Evolutionary conservation across 345 rosid genomes (phyloP).

Genomic region (Kandelia obovata): DNA sequence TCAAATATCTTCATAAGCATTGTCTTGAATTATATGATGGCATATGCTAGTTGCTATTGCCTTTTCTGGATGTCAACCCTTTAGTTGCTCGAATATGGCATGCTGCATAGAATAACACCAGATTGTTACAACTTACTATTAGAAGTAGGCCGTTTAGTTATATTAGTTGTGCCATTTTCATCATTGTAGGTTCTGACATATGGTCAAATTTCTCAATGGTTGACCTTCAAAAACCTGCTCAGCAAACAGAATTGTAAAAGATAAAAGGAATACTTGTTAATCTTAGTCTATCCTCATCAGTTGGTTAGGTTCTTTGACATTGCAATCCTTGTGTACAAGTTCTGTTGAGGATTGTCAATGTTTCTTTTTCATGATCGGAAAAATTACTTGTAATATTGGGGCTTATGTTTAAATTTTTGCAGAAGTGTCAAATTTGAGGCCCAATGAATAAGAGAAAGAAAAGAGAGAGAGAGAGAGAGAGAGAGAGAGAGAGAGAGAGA

Average conservation of each 20-base stretch:
- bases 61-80: background rate
- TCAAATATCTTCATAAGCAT: background rate
- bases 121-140: background rate
- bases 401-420: background rate
- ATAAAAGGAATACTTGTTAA: too few species aligned
- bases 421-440: background rate
- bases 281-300: too few species aligned
- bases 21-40: background rate
- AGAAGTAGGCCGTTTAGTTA: background rate
- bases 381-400: conserved; percentile 1
- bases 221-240: too few species aligned
- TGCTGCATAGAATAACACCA: background rate
- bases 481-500: too few species aligned
- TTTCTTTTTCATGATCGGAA: too few species aligned
- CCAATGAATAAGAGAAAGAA: background rate
- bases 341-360: too few species aligned
- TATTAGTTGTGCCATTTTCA: background rate
- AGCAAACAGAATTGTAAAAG: too few species aligned
- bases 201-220: background rate
- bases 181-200: background rate
- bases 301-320: too few species aligned
- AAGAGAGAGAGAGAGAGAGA: too few species aligned
- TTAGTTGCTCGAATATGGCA: background rate
- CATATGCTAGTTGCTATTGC: background rate
- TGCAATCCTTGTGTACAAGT: too few species aligned